Conservation (phyloP, 2,329 filamentous ascomycete species). For the Aspergillus fijiensis region DNA sequence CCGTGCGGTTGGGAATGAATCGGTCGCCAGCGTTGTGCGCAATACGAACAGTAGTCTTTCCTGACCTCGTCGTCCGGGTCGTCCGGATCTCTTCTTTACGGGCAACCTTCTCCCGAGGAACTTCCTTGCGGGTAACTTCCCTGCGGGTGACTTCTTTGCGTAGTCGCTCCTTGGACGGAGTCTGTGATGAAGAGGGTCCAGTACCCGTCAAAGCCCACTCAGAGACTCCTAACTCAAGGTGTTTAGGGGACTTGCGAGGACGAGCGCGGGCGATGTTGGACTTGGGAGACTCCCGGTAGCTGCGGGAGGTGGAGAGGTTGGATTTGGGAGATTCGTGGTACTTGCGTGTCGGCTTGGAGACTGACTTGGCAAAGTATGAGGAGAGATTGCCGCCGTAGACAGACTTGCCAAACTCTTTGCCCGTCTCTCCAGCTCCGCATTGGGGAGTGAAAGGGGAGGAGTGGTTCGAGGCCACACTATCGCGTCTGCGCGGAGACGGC, state of each 20-base stretch:
- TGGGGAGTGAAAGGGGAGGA: conserved; percentile 77
- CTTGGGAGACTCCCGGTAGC: conserved; percentile 57
- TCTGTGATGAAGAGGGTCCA: conserved; percentile 57
- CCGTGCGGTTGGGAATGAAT: conserved; percentile 91
- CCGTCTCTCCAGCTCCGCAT: conserved; percentile 57
- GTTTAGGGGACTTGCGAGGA: conserved; percentile 67
- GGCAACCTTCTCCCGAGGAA: background rate
- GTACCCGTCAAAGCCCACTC: conserved; percentile 90
- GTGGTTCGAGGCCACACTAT: conserved; percentile 51
- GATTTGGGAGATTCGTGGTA: conserved; percentile 92
- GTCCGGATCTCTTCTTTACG: conserved; percentile 47
- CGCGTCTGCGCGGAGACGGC: conserved; percentile 74
- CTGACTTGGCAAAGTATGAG: conserved; percentile 71
- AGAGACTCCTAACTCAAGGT: conserved; percentile 85
- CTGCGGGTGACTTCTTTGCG: conserved; percentile 34
- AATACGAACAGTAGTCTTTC: conserved; percentile 73
- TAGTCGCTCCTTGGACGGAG: conserved; percentile 60
- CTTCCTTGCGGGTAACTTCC: background rate
- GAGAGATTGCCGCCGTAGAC: conserved; percentile 79
- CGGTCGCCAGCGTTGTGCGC: conserved; percentile 75
- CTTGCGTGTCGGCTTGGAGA: conserved; percentile 45
- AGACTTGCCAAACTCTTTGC: conserved; percentile 62
- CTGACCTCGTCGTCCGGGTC: conserved; percentile 47
- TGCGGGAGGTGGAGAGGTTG: conserved; percentile 70
- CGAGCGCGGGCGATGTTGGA: conserved; percentile 6